Base-by-base conservation (phyloP, 2,329 filamentous ascomycete genomes). In the Cladosporium sp. region DNA sequence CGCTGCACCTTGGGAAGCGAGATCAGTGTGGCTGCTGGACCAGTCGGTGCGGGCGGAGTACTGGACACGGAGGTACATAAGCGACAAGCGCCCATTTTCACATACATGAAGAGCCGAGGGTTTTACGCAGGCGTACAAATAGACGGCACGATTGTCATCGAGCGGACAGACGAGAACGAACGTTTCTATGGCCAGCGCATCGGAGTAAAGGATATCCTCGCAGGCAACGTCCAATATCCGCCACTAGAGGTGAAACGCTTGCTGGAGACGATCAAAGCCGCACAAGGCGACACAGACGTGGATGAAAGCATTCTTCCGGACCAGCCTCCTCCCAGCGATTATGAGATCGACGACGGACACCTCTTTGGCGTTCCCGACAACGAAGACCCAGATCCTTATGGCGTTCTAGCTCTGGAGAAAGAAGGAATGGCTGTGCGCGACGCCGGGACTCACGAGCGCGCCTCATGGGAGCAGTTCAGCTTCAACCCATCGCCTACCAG, bases 321-420 rank as follows among this genome's bases (percentile, higher is more conserved):
- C 6, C 78, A 86, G 54, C 84, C 87, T 10, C 82, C 89, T 0
- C 92, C 92, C 0, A 85, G 85, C 49, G 92, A 97, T 65, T 83
- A 77, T 51, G 79, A 85, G 40, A 61, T 86, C 4, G 52, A 77
- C 66, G 44, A 73, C 60, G 72, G 70, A 7, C 70, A 77, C 31
- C 72, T 74, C 2, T 95, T 96, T 71, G 91, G 91, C 2, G 76
- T 95, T 13, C 90, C 89, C 1, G 83, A 85, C 57, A 72, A 75
- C 3, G 83, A 90, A 51, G 92, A 97, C 61, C 90, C 91, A 0
- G 92, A 97, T 67, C 92, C 92, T 0, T 97, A 88, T 65, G 92
- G 92, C 19, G 87, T 96, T 22, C 80, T 91, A 58, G 91, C 92
- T 7, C 73, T 97, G n/a, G 89, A 95, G 66, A 85, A 89, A 74